Base-by-base conservation (phyloP, 305 asterid species). In the Lippia alba region DNA sequence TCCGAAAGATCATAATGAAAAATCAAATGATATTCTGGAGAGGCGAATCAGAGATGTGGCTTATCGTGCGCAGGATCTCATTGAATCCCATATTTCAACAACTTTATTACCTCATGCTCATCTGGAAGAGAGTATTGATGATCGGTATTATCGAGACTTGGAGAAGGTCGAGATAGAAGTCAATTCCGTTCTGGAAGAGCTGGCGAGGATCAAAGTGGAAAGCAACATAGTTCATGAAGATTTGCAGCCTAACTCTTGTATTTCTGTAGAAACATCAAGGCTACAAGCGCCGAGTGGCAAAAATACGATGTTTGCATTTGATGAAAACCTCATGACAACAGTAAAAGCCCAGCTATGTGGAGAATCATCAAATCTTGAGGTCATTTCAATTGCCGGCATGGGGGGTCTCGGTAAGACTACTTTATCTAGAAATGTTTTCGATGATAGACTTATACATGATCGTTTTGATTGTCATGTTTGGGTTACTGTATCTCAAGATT, bases 381-480 rank as follows among this genome's bases (percentile, higher is more conserved):
- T 56, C 16, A 12, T 56, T 6, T 24, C 61, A 11, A 56, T 56
- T 12, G 39, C 24, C 0, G 61, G 61, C 0, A 56, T 56, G 61
- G 61, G 61, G 61, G 61, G 61, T 2, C 18, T 53, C 0, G 58
- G 58, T 53, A 53, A 53, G 58, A 53, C 58, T 18, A 53, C 58
- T 18, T 7, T 53, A 0, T 33, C 58, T 18, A 18, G 34, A 53
- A 17, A 53, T 17, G 9, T 18, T 1, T 53, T 18, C 3, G 14
- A 53, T 18, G 58, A 53, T 18, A 3, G 14, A 8, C 33, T 53
- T 18, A 2, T 18, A 16, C 6, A 1, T 3, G 9, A 53, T 7
- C 17, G 18, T 1, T 53, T 53, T 53, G 14, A 53, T 18, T 5
- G 0, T 10, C 33, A 33, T 53, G 58, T 6, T 2, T 53, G 58